A percentile compares a stretch with the other conserved stretches of the same genome.
phyloP scores from a whole-genome alignment of 2,329 filamentous ascomycete genomes.

The Pyrenochaeta sp. region DNA sequence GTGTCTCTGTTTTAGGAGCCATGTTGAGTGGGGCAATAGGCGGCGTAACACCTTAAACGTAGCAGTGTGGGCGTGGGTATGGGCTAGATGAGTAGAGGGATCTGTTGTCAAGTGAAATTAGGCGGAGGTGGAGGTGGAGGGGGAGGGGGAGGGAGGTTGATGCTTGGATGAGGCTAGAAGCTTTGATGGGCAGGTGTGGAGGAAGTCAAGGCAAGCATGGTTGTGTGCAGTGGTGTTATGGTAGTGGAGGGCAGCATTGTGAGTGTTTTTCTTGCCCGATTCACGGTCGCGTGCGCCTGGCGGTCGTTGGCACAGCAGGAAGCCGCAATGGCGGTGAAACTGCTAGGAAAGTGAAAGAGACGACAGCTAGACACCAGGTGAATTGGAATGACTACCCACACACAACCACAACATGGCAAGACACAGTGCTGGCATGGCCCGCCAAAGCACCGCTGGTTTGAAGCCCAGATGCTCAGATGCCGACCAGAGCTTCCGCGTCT shows the following conservation, averaged over 20 bases:
- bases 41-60: neutral
- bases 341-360: slow-evolving; percentile 1
- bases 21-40: slow-evolving; percentile 4
- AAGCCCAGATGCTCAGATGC: neutral
- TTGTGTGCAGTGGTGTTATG: neutral
- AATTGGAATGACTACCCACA: slow-evolving; percentile 25
- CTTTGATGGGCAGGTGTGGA: neutral
- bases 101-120: neutral
- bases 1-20: slow-evolving; percentile 5
- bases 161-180: slow-evolving; percentile 6
- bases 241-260: neutral
- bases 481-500: slow-evolving; percentile 1
- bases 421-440: neutral
- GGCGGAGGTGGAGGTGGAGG: slow-evolving; percentile 11
- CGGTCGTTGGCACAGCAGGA: slow-evolving; percentile 4
- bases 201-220: slow-evolving; percentile 2
- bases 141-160: too few relatives aligned
- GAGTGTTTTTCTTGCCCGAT: slow-evolving; percentile 9
- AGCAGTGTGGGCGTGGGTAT: neutral
- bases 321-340: slow-evolving; percentile 3
- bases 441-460: neutral
- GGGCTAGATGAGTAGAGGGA: neutral
- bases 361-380: neutral
- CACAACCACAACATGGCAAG: neutral
- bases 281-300: slow-evolving; percentile 11